Evolutionary conservation across 2,329 filamentous ascomycete genomes (phyloP).

Genomic region (Cladophialophora chaetospira): DNA sequence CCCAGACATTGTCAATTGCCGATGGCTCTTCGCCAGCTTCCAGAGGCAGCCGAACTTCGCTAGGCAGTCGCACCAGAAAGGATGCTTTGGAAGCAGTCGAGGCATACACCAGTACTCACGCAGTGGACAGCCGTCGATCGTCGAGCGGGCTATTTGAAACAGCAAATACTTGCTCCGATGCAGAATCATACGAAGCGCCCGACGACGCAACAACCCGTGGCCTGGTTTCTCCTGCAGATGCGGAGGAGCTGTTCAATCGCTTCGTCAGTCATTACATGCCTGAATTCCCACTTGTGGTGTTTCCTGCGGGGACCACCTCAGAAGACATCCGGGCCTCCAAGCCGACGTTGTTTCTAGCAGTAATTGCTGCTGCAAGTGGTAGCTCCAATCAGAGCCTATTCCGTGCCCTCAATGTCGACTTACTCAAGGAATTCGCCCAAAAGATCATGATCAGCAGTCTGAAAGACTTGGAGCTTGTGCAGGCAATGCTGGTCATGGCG

Average conservation of each 20-base stretch:
- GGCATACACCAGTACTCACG: no score
- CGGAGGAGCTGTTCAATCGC: constrained; percentile 46
- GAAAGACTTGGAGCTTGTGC: constrained; percentile 79
- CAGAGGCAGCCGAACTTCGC: no score
- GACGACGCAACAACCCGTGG: no score
- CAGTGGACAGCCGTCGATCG: no score
- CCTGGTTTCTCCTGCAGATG: neutral
- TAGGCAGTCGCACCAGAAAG: no score
- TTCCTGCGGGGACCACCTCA: constrained; percentile 55
- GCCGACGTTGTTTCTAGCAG: constrained; percentile 60
- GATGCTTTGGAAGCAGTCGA: no score
- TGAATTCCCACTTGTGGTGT: constrained; percentile 59
- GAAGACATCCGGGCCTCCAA: constrained; percentile 57
- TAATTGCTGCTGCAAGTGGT: constrained; percentile 56
- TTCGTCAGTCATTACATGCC: constrained; percentile 57
- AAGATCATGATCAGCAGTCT: constrained; percentile 72
- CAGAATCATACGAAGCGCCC: no score
- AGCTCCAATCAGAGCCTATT: constrained; percentile 57
- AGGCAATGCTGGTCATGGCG: constrained; percentile 70
- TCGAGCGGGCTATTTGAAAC: no score
- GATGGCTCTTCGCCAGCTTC: neutral
- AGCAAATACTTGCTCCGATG: no score
- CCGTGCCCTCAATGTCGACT: constrained; percentile 63
- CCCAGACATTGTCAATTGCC: neutral
- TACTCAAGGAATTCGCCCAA: constrained; percentile 72